Conservation (phyloP, 257 asterid species). For the Solanum megistacrolobum region DNA sequence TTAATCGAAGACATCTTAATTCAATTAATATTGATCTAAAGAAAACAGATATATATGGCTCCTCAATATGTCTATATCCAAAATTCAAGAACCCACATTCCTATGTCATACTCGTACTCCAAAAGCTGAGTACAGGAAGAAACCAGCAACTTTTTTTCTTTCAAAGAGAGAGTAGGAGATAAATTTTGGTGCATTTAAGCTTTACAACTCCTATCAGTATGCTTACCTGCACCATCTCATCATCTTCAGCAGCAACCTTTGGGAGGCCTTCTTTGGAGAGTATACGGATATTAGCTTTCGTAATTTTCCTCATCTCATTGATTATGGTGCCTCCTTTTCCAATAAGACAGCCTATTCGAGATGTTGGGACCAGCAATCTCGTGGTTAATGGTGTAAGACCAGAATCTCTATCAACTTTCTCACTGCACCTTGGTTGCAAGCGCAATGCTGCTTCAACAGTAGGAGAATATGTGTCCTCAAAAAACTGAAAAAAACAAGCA, state of each 20-base stretch:
- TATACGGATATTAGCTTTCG: slow-evolving; percentile 82
- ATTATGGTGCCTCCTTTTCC: slow-evolving; percentile 97
- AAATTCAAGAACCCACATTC: neutral
- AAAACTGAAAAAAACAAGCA: slow-evolving; percentile 28
- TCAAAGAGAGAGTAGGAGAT: neutral
- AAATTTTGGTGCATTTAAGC: neutral
- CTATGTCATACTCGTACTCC: neutral
- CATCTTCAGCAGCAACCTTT: slow-evolving; percentile 86
- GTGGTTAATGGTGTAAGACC: slow-evolving; percentile 79
- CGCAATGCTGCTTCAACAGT: slow-evolving; percentile 84
- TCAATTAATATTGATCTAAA: neutral
- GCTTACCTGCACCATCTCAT: slow-evolving; percentile 94
- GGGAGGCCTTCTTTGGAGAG: slow-evolving; percentile 86
- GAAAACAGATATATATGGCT: neutral
- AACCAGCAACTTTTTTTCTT: neutral
- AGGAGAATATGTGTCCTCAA: slow-evolving; percentile 64
- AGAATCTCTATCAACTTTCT: slow-evolving; percentile 84
- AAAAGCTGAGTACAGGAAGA: neutral
- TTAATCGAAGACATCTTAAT: neutral
- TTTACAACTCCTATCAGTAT: slow-evolving; percentile 4
- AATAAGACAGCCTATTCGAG: slow-evolving; percentile 85
- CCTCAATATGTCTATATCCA: neutral
- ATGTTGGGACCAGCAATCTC: slow-evolving; percentile 74
- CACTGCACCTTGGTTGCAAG: slow-evolving; percentile 96
- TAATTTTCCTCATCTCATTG: slow-evolving; percentile 82